These are phyloP conservation scores for Microsporum canis DNA, from an alignment of 2,329 filamentous ascomycete species.

Conservation along the genomic window DNA sequence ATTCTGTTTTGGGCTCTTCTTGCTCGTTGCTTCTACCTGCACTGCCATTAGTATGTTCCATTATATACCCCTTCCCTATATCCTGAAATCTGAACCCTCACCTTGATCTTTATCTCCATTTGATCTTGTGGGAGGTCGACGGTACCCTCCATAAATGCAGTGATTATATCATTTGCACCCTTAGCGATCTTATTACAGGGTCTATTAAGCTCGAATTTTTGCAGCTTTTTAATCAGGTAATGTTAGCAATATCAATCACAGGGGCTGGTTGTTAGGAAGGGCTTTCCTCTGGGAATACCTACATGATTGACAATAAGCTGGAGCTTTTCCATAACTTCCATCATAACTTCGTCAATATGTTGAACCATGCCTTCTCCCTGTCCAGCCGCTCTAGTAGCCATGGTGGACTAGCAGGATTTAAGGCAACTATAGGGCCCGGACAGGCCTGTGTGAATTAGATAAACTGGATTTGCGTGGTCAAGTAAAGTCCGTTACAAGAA, in stretches of 20 bases:
- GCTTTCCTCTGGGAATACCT: constrained; percentile 7
- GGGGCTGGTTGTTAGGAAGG: no score
- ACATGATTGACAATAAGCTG: constrained; percentile 21
- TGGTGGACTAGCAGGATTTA: background rate
- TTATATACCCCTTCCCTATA: background rate
- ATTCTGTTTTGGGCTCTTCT: background rate
- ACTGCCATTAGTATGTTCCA: background rate
- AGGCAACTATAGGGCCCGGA: background rate
- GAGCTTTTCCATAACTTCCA: constrained; percentile 21
- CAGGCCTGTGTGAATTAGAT: background rate
- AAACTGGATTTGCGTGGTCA: background rate
- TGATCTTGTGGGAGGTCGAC: constrained; percentile 16
- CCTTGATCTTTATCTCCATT: constrained; percentile 11
- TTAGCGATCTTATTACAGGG: constrained; percentile 28
- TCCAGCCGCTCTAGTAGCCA: background rate
- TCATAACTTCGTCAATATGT: constrained; percentile 22
- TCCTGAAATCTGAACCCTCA: background rate
- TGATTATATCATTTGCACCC: constrained; percentile 24
- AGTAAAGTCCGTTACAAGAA: background rate
- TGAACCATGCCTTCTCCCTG: constrained; percentile 11
- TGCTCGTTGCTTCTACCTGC: background rate
- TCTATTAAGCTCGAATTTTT: constrained; percentile 20
- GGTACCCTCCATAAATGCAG: constrained; percentile 24
- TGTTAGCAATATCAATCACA: background rate
- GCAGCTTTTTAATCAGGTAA: constrained; percentile 18